A percentile compares a stretch with the other conserved stretches of the same genome.
Evolutionary conservation across 306 rosid genomes (phyloP).

Genomic region (cucumber (Cucumis sativus)): DNA sequence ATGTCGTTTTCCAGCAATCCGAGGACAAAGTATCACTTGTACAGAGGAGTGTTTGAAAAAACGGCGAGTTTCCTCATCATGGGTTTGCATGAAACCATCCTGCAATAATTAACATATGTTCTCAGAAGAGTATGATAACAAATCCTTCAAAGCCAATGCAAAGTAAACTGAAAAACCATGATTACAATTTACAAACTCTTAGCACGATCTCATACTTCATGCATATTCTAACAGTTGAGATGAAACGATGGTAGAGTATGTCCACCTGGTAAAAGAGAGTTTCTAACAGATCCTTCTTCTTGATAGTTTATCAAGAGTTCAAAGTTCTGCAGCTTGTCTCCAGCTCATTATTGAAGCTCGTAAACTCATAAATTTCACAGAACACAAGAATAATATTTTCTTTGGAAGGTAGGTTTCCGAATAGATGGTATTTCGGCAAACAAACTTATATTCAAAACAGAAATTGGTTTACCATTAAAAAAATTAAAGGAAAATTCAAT

Average conservation of each 20-base stretch:
- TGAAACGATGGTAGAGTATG: background rate
- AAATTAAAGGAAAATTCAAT: background rate
- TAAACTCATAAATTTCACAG: background rate
- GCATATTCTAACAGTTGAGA: constrained; percentile 1
- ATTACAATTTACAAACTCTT: background rate
- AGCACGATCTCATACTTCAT: background rate
- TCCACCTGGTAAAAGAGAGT: background rate
- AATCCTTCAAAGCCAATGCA: background rate
- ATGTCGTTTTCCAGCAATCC: constrained; percentile 75
- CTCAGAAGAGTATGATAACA: background rate
- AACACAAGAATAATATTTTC: background rate
- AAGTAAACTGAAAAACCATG: background rate
- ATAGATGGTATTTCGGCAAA: background rate
- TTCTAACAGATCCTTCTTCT: background rate
- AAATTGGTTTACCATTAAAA: background rate
- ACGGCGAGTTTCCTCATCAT: constrained; percentile 90
- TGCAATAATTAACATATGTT: constrained; percentile 14
- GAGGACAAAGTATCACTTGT: constrained; percentile 83
- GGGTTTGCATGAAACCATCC: constrained; percentile 98
- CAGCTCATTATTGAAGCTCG: background rate
- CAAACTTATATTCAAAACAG: background rate
- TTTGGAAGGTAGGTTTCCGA: background rate
- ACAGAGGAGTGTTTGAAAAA: constrained; percentile 94
- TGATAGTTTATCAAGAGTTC: background rate
- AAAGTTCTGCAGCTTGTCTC: background rate